A percentile compares a stretch with the other conserved stretches of the same genome.
Evolutionary conservation across 371 early-diverging fungal genomes (phyloP).

Genomic region (Funneliformis caledonium): DNA sequence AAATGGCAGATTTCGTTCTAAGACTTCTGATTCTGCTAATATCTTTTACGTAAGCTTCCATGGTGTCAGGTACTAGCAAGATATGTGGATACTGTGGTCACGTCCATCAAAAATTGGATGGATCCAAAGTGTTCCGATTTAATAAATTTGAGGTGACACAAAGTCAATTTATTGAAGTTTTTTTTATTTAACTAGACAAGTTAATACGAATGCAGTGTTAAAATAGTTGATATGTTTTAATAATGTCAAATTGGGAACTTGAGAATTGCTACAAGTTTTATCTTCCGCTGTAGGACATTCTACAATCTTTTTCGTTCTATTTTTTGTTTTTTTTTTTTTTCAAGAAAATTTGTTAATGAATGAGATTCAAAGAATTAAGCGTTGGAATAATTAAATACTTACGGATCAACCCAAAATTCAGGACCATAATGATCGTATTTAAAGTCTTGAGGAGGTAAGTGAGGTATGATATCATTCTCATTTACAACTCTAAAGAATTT

Average conservation of each 20-base stretch:
- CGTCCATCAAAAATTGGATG: no score
- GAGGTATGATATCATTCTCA: constrained; percentile 57
- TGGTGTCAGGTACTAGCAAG: no score
- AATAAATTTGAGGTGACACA: no score
- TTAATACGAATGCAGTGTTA: no score
- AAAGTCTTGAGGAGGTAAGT: constrained; percentile 55
- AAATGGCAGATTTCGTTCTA: no score
- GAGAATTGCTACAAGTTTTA: constrained; percentile 3
- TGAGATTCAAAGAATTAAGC: not conserved
- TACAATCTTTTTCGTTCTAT: not conserved
- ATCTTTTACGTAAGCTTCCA: no score
- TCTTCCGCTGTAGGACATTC: not conserved
- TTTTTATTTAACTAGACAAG: no score
- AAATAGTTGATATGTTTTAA: no score
- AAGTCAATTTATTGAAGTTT: no score
- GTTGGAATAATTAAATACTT: not conserved
- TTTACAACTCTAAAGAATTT: constrained; percentile 53
- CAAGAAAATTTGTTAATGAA: not conserved
- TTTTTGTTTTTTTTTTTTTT: not conserved
- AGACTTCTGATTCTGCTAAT: no score
- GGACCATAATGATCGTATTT: constrained; percentile 53
- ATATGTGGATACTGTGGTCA: no score
- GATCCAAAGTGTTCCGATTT: no score
- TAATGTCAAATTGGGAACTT: not conserved
- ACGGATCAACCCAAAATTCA: constrained; percentile 54